Conservation (phyloP, 805 yeast species). For the Myxozyma mucilagina region DNA sequence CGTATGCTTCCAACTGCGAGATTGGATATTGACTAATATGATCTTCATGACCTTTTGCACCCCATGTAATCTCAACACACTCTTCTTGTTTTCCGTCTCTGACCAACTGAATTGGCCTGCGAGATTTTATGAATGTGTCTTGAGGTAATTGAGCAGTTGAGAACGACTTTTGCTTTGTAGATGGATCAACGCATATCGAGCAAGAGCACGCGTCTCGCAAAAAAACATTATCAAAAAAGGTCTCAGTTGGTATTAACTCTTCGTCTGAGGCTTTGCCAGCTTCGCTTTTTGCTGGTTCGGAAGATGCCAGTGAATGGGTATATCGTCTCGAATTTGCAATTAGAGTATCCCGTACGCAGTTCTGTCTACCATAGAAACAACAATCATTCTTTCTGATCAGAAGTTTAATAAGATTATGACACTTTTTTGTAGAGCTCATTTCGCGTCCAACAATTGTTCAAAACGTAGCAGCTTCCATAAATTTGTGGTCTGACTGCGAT, state of each 20-base stretch:
- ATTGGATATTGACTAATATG: slow-evolving; percentile 47
- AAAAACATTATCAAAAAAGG: slow-evolving; percentile 40
- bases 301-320: not conserved
- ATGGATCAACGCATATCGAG: slow-evolving; percentile 52
- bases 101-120: slow-evolving; percentile 32
- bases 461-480: too few relatives aligned
- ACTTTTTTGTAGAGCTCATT: not conserved
- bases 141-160: slow-evolving; percentile 40
- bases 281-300: not conserved
- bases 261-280: not conserved
- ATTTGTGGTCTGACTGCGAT: not conserved
- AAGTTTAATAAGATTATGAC: not conserved
- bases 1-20: slow-evolving; percentile 50
- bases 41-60: slow-evolving; percentile 54
- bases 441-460: not conserved
- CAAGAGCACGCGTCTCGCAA: slow-evolving; percentile 65
- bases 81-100: slow-evolving; percentile 35
- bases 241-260: slow-evolving; percentile 2
- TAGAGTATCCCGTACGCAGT: not conserved
- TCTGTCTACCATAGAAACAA: not conserved
- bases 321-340: not conserved
- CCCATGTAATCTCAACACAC: slow-evolving; percentile 17
- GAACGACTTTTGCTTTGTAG: slow-evolving; percentile 58
- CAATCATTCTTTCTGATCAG: too few relatives aligned
- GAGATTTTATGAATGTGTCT: slow-evolving; percentile 34